These are phyloP conservation scores for Adansonia madagascariensis DNA, from an alignment of 441 rosid genomes.

Conservation along the genomic window DNA sequence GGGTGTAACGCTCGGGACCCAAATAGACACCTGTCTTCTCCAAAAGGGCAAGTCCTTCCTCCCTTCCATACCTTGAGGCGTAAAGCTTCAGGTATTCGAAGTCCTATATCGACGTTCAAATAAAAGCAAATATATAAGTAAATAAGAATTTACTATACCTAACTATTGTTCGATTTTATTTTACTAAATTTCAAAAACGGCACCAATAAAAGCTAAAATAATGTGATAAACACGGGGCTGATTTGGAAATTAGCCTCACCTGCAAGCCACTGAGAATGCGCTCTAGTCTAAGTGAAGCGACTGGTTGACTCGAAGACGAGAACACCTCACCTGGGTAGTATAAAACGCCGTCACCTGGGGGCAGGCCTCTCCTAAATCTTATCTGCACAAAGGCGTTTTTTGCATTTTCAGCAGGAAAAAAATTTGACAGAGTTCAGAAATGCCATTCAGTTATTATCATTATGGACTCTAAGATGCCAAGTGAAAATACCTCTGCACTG, in stretches of 20 bases:
- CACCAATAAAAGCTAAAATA: neutral
- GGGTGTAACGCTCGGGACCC: slow-evolving; percentile 90
- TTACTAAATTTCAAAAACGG: neutral
- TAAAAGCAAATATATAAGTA: neutral
- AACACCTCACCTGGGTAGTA: slow-evolving; percentile 63
- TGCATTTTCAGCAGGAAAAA: neutral
- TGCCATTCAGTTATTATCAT: neutral
- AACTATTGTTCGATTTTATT: neutral
- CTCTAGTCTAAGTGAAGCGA: slow-evolving; percentile 86
- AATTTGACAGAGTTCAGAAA: neutral
- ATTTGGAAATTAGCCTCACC: slow-evolving; percentile 43
- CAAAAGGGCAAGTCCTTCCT: slow-evolving; percentile 69
- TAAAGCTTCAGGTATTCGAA: slow-evolving; percentile 83
- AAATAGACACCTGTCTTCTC: slow-evolving; percentile 84
- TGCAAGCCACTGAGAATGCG: slow-evolving; percentile 92
- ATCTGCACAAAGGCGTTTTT: slow-evolving; percentile 49
- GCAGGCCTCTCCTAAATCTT: slow-evolving; percentile 84
- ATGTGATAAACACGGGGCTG: neutral
- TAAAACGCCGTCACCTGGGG: slow-evolving; percentile 50
- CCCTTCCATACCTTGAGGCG: slow-evolving; percentile 74
- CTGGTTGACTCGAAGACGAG: slow-evolving; percentile 78
- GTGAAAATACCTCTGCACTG: slow-evolving; percentile 79
- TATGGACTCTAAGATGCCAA: slow-evolving; percentile 9
- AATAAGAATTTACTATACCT: neutral
- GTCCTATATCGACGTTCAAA: slow-evolving; percentile 48